Evolutionary conservation across 306 rosid genomes (phyloP).

Genomic region (Quercus glauca): DNA sequence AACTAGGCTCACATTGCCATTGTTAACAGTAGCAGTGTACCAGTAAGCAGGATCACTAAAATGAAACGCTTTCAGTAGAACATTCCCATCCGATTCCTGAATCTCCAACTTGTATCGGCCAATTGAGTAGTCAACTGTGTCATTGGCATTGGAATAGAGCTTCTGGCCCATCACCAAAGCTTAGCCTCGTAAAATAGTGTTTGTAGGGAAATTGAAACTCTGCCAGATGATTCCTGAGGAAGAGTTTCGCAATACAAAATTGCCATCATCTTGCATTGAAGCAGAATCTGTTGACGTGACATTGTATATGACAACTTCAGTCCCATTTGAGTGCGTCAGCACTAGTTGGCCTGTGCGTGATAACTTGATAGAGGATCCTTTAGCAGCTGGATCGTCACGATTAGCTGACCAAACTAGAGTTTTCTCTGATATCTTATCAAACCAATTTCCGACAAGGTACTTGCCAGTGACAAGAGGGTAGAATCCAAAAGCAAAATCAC

Average conservation of each 20-base stretch:
- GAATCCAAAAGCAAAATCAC: slow-evolving; percentile 33
- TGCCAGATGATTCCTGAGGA: slow-evolving; percentile 7
- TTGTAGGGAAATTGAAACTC: slow-evolving; percentile 34
- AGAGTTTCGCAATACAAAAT: slow-evolving; percentile 16
- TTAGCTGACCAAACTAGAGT: slow-evolving; percentile 38
- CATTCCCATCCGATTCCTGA: slow-evolving; percentile 23
- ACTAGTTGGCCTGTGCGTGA: slow-evolving; percentile 9
- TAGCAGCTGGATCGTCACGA: slow-evolving; percentile 20
- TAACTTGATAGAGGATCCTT: slow-evolving; percentile 27
- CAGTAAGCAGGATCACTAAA: slow-evolving; percentile 18
- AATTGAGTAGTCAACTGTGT: slow-evolving; percentile 21
- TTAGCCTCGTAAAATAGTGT: slow-evolving; percentile 33
- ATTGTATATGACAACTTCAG: slow-evolving; percentile 2
- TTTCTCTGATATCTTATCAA: slow-evolving; percentile 11
- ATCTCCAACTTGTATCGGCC: slow-evolving; percentile 28
- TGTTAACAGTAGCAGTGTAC: neutral
- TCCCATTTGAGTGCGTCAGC: slow-evolving; percentile 6
- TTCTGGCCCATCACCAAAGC: slow-evolving; percentile 7
- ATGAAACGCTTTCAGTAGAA: slow-evolving; percentile 13
- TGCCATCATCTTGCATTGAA: slow-evolving; percentile 23
- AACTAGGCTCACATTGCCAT: neutral
- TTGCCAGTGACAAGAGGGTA: neutral
- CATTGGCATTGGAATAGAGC: slow-evolving; percentile 29
- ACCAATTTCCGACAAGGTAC: slow-evolving; percentile 32
- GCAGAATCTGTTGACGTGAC: slow-evolving; percentile 7